A percentile compares a stretch with the other conserved stretches of the same genome.
Conservation (phyloP, 2,329 filamentous ascomycete species). For the Trichoderma sp. region DNA sequence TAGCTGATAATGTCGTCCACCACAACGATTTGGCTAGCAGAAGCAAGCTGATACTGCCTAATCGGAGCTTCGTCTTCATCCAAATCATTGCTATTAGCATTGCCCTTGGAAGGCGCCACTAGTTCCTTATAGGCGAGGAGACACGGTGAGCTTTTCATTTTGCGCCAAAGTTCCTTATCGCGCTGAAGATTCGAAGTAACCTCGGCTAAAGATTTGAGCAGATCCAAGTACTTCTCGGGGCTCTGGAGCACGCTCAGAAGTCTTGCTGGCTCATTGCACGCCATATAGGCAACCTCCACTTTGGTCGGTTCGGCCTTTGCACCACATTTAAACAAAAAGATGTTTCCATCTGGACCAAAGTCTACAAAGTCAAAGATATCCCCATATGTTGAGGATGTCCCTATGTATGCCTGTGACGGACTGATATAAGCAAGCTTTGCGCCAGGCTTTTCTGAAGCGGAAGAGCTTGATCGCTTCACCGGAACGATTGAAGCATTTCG, state of each 20-base stretch:
- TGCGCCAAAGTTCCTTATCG: conserved; percentile 75
- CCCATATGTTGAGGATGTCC: conserved; percentile 67
- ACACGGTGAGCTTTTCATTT: conserved; percentile 74
- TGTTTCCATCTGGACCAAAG: conserved; percentile 83
- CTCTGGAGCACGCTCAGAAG: conserved; percentile 78
- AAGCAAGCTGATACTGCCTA: conserved; percentile 76
- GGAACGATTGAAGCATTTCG: conserved; percentile 72
- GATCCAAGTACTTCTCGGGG: conserved; percentile 80
- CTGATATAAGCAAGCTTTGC: conserved; percentile 47
- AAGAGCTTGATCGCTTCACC: conserved; percentile 45
- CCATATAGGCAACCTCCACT: conserved; percentile 76
- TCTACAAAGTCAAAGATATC: conserved; percentile 98
- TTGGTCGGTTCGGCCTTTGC: conserved; percentile 91
- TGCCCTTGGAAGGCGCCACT: conserved; percentile 45
- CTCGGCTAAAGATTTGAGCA: conserved; percentile 80
- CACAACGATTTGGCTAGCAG: conserved; percentile 72
- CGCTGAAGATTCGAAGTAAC: conserved; percentile 68
- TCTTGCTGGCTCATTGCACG: conserved; percentile 80
- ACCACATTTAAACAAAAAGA: conserved; percentile 84
- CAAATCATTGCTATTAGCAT: conserved; percentile 45
- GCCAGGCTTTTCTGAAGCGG: conserved; percentile 44
- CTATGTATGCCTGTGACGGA: conserved; percentile 79
- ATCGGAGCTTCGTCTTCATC: conserved; percentile 67
- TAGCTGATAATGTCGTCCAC: conserved; percentile 89
- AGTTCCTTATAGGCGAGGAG: conserved; percentile 83